Evolutionary conservation across 805 yeast genomes (phyloP), one percentile per base, ranked within the genome.

Genomic region (Schwanniomyces vanrijiae): DNA sequence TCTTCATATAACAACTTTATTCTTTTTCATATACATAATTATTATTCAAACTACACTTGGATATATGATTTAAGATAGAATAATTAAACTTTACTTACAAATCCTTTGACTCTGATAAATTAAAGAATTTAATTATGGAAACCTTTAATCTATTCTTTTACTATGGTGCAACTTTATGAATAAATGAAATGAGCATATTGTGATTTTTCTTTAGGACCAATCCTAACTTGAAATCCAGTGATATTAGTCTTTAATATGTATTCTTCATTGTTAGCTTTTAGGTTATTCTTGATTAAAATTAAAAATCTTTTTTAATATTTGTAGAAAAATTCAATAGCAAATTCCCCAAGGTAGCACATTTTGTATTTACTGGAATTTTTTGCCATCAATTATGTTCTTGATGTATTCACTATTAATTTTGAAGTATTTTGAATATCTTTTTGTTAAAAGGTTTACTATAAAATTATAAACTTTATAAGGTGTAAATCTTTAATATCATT

Each of bases 161-260:
- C 49, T 78, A 79, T 0, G 94, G 95, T 2, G 87, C 91, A 0
- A 91, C 91, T 2, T 66, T 76, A 58, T 87, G 95, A 49, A 87
- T 78, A 40, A 61, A 67, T 0, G 87, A 78, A 34, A 87, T 64
- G 2, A 85, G 82, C 54, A 71, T 64, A 55, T 82, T 69, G 51
- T 79, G 72, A 51, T 79, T 76, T 76, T 8, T 59, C 65, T 4
- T 73, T 63, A 4, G 92, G 91, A 56, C 82, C 81, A 62, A 87
- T 87, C 1, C 92, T 92, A 1, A 85, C 81, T 1, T 92, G 89
- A 54, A 84, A 84, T 6, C 83, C 81, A 20, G 83, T 76, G 3
- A 77, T 66, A 6, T 82, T 80, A 0, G 82, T 83, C 44, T 84
- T 69, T 37, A 83, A 60, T 22, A 76, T 68, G 58, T 84, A 86